A percentile compares a stretch with the other conserved stretches of the same genome.
phyloP scores from a whole-genome alignment of 257 asterid genomes.

The Ehretia macrophylla region DNA sequence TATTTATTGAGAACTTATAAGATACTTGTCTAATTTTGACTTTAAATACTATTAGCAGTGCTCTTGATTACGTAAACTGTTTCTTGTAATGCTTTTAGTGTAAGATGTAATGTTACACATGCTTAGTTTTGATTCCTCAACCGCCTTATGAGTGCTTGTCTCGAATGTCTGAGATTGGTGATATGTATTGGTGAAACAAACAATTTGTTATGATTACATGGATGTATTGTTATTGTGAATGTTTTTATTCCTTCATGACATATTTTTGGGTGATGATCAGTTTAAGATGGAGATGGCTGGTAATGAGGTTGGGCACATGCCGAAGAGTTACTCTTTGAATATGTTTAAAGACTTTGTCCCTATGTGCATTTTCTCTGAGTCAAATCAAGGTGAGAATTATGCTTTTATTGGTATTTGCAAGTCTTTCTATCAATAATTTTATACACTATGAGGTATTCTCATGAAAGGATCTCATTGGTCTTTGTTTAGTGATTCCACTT shows the following conservation, averaged over 20 bases:
- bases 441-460: background rate
- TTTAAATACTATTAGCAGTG: no score
- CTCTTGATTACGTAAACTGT: no score
- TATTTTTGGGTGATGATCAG: conserved; percentile 31
- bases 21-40: no score
- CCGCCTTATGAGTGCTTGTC: no score
- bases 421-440: background rate
- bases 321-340: conserved; percentile 77
- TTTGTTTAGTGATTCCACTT: background rate
- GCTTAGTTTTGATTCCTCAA: no score
- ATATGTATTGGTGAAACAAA: background rate
- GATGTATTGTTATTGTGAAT: background rate
- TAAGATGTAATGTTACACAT: no score
- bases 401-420: background rate
- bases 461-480: background rate
- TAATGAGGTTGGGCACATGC: conserved; percentile 47
- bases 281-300: conserved; percentile 90
- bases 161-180: background rate
- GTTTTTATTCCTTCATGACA: background rate
- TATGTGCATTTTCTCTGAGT: conserved; percentile 75
- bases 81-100: no score
- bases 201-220: background rate
- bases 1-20: no score
- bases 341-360: conserved; percentile 91
- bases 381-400: conserved; percentile 52